Conservation (phyloP, 345 rosid species). For the Arabidopsis thaliana region DNA sequence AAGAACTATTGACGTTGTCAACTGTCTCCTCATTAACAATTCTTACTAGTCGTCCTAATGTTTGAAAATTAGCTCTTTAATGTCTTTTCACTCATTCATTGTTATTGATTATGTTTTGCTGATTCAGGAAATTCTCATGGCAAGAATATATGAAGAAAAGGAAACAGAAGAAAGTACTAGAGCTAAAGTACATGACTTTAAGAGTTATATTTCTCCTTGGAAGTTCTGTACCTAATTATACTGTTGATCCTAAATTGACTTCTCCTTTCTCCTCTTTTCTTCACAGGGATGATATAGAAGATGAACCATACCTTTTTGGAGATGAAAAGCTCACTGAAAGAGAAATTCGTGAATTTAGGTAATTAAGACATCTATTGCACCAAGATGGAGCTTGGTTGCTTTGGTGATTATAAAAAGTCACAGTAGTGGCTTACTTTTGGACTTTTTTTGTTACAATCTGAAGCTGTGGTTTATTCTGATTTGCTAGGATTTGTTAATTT, state of each 20-base stretch:
- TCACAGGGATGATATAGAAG: constrained; percentile 72
- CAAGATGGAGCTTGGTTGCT: neutral
- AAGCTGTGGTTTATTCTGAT: constrained; percentile 9
- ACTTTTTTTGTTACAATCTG: neutral
- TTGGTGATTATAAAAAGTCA: neutral
- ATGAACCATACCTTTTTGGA: constrained; percentile 71
- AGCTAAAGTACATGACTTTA: constrained; percentile 58
- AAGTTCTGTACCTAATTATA: neutral
- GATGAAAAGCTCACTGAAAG: constrained; percentile 65
- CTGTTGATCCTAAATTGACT: constrained; percentile 2
- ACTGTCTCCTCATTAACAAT: neutral
- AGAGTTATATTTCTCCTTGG: neutral
- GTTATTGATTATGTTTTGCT: constrained; percentile 24
- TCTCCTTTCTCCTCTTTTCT: constrained; percentile 11
- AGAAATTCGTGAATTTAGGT: constrained; percentile 62
- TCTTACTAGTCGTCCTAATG: neutral
- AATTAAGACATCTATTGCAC: constrained; percentile 28
- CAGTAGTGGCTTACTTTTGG: neutral
- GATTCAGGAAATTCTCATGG: constrained; percentile 68
- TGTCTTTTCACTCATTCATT: neutral
- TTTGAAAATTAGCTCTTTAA: neutral
- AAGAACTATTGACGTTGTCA: neutral
- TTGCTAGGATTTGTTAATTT: neutral
- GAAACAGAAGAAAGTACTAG: constrained; percentile 79
- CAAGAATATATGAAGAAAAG: constrained; percentile 81